Evolutionary conservation across 371 early-diverging fungal genomes (phyloP).

Genomic region (Syncephalastrum contaminatum): DNA sequence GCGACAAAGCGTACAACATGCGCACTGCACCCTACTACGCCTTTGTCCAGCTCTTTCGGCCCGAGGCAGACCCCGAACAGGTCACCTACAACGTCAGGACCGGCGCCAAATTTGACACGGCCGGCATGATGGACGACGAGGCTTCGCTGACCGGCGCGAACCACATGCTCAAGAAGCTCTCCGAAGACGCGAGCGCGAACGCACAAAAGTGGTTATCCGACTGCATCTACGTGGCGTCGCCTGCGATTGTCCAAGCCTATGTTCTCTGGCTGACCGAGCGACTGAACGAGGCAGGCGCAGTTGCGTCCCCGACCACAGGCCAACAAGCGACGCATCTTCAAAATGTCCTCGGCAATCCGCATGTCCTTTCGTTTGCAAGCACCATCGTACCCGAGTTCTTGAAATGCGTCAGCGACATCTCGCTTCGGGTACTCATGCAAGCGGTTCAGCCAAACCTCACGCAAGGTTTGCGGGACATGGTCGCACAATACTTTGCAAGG

Average conservation of each 20-base stretch:
- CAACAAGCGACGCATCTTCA: not conserved
- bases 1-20: slow-evolving; percentile 23
- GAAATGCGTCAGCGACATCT: not conserved
- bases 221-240: slow-evolving; percentile 17
- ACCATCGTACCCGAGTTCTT: slow-evolving; percentile 27
- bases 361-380: slow-evolving; percentile 7
- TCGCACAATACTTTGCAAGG: slow-evolving; percentile 30
- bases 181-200: not conserved
- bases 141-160: too few relatives aligned
- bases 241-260: slow-evolving; percentile 23
- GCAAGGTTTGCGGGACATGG: not conserved
- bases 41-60: slow-evolving; percentile 27
- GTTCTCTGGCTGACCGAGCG: slow-evolving; percentile 23
- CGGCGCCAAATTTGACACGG: slow-evolving; percentile 30
- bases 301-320: too few relatives aligned
- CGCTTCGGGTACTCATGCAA: slow-evolving; percentile 7
- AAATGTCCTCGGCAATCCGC: slow-evolving; percentile 5
- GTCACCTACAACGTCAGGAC: slow-evolving; percentile 16
- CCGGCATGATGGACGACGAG: not conserved
- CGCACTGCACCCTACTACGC: slow-evolving; percentile 37
- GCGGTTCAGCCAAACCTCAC: too few relatives aligned
- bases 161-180: too few relatives aligned
- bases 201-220: slow-evolving; percentile 23
- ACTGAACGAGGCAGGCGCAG: slow-evolving; percentile 6
- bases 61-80: slow-evolving; percentile 16